phyloP scores from a whole-genome alignment of 225 moss, liverwort and hornwort species.

The Marchantia paleacea region DNA sequence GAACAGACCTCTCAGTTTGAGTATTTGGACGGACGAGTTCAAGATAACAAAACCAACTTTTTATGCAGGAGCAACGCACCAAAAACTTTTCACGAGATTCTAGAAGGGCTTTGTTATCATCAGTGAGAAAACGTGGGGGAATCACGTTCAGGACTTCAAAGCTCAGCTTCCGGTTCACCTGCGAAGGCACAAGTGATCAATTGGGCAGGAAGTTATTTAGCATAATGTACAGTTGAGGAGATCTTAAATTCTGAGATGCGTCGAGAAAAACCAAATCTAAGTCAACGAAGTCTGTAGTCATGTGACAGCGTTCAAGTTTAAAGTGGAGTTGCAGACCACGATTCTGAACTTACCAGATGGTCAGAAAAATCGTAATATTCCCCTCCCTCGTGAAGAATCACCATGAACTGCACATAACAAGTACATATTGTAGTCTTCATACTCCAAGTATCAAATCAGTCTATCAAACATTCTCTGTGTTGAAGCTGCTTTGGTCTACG shows the following conservation, averaged over 20 bases:
- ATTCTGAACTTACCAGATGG: slow-evolving; percentile 63
- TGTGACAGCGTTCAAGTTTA: background rate
- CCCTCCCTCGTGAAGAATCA: slow-evolving; percentile 68
- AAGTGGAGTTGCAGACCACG: background rate
- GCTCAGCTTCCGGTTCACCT: slow-evolving; percentile 59
- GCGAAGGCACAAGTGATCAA: background rate
- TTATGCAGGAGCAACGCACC: slow-evolving; percentile 33
- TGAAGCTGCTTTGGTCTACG: background rate
- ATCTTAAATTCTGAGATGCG: background rate
- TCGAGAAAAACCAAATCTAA: background rate
- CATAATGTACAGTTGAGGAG: background rate
- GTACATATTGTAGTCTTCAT: background rate
- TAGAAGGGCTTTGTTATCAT: slow-evolving; percentile 56
- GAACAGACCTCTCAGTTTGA: background rate
- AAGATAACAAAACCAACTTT: background rate
- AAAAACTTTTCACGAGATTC: slow-evolving; percentile 56
- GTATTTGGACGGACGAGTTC: background rate
- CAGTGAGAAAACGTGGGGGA: slow-evolving; percentile 69
- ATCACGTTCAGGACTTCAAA: slow-evolving; percentile 55
- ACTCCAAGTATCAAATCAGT: background rate
- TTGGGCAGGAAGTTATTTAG: background rate
- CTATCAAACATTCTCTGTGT: background rate
- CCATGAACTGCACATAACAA: slow-evolving; percentile 65
- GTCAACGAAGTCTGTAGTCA: background rate
- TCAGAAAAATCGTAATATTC: slow-evolving; percentile 70